phyloP scores from a whole-genome alignment of 108 stramenopile species.

The Cyclostephanos invisitatus region DNA sequence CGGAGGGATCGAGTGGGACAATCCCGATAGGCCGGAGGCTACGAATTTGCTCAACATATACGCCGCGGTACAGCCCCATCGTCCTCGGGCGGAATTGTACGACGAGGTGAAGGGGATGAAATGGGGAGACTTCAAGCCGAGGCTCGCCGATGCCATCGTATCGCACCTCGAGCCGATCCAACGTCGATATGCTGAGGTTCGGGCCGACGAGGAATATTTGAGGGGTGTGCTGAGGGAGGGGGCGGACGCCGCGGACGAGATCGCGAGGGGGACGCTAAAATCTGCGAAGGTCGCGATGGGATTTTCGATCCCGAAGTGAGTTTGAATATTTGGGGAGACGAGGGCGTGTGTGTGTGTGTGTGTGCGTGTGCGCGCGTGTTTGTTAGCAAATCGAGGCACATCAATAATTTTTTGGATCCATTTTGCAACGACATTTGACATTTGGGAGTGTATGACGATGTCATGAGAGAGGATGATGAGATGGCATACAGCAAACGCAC shows the following conservation, averaged over 20 bases:
- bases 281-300: slow-evolving; percentile 96
- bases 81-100: slow-evolving; percentile 76
- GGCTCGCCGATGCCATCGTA: slow-evolving; percentile 92
- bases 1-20: slow-evolving; percentile 95
- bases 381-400: too few species aligned
- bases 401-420: too few species aligned
- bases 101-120: slow-evolving; percentile 86
- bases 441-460: too few species aligned
- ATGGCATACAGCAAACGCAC: too few species aligned
- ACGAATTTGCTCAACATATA: slow-evolving; percentile 97
- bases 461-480: too few species aligned
- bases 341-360: not conserved
- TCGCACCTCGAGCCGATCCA: slow-evolving; percentile 95
- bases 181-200: slow-evolving; percentile 83
- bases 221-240: slow-evolving; percentile 88
- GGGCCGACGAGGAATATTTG: slow-evolving; percentile 86
- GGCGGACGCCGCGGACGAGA: slow-evolving; percentile 90
- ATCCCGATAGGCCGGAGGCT: slow-evolving; percentile 96
- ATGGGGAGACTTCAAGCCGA: slow-evolving; percentile 97
- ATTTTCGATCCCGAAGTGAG: slow-evolving; percentile 54
- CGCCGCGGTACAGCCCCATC: slow-evolving; percentile 82
- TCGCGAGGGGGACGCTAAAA: slow-evolving; percentile 82
- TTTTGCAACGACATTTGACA: too few species aligned
- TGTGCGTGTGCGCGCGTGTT: not conserved
- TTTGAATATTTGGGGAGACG: not conserved